phyloP scores from a whole-genome alignment of 2,329 filamentous ascomycete genomes.

The Fusarium tricinctum region DNA sequence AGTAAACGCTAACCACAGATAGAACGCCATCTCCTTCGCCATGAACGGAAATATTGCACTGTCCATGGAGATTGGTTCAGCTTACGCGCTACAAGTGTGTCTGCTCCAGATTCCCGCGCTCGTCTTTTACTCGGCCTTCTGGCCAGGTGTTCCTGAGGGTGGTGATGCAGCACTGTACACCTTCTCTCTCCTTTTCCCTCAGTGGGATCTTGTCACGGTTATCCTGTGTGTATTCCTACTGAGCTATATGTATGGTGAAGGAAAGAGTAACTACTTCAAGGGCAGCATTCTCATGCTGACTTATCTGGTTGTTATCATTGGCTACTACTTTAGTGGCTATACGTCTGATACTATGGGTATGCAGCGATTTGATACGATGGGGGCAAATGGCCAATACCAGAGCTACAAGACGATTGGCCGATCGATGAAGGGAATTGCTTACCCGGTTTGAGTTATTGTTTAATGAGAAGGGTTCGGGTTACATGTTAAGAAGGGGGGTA shows the following conservation, averaged over 20 bases:
- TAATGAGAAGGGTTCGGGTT: background rate
- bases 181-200: constrained; percentile 92
- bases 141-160: constrained; percentile 61
- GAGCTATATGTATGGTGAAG: constrained; percentile 97
- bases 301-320: constrained; percentile 91
- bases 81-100: constrained; percentile 96
- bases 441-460: constrained; percentile 36
- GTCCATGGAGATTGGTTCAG: constrained; percentile 98
- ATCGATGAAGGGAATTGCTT: constrained; percentile 54
- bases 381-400: constrained; percentile 63
- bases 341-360: constrained; percentile 61
- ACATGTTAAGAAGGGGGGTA: constrained; percentile 2
- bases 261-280: constrained; percentile 99
- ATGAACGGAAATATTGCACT: constrained; percentile 99
- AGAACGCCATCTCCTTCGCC: constrained; percentile 98
- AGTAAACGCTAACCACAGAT: constrained; percentile 15
- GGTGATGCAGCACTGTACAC: constrained; percentile 69
- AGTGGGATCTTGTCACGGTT: constrained; percentile 99
- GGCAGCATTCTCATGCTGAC: constrained; percentile 93
- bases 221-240: constrained; percentile 96
- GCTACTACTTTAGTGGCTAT: constrained; percentile 86
- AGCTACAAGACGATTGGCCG: constrained; percentile 69
- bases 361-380: constrained; percentile 68
- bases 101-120: constrained; percentile 93
- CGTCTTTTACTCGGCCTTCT: constrained; percentile 89